Evolutionary conservation across 176 grass and related monocot species (phyloP).

Genomic region (Rhynchospora tenuis): DNA sequence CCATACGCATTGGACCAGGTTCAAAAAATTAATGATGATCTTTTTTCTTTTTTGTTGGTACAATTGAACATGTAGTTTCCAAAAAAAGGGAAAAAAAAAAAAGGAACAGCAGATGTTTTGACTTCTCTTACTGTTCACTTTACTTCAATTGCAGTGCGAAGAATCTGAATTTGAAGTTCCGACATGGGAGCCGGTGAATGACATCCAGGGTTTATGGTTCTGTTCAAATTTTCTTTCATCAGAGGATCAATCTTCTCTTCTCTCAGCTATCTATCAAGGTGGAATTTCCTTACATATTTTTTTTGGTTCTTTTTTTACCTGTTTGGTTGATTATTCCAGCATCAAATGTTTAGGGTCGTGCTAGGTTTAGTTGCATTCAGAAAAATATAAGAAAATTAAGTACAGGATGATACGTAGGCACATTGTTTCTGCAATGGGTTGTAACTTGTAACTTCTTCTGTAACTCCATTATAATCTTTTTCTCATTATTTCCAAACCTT

Average conservation of each 20-base stretch:
- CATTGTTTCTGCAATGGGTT: neutral
- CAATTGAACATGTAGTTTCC: neutral
- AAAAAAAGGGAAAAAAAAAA: neutral
- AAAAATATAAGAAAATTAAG: neutral
- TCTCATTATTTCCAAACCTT: slow-evolving; percentile 1
- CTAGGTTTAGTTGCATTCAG: neutral
- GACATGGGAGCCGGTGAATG: neutral
- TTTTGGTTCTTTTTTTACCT: neutral
- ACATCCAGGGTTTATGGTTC: slow-evolving; percentile 21
- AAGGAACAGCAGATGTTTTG: neutral
- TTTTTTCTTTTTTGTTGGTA: neutral
- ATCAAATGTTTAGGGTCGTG: neutral
- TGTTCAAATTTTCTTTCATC: slow-evolving; percentile 25
- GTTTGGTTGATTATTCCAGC: neutral
- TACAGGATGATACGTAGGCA: neutral
- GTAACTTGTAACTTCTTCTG: neutral
- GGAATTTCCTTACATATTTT: neutral
- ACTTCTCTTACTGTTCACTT: neutral
- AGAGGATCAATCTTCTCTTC: slow-evolving; percentile 14
- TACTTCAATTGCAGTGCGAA: slow-evolving; percentile 8
- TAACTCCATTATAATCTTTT: neutral
- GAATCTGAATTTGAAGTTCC: neutral
- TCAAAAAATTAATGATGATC: neutral
- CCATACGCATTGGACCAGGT: neutral
- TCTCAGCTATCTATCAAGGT: slow-evolving; percentile 23